phyloP scores from a whole-genome alignment of 2,329 filamentous ascomycete species.

The Periconia sp. region DNA sequence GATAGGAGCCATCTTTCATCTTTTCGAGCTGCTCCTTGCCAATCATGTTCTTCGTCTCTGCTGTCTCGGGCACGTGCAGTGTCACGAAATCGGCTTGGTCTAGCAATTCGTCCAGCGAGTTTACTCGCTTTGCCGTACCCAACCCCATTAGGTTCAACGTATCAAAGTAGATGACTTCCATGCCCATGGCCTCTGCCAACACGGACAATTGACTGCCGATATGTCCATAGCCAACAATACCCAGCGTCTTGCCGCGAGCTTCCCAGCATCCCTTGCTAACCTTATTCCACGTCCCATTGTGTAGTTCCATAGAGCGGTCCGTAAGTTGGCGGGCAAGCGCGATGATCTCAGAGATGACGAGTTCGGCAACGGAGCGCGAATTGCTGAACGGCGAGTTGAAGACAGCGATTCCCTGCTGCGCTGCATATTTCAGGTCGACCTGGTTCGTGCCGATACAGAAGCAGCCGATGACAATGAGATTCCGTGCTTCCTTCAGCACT shows the following conservation, averaged over 20 bases:
- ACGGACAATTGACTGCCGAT: conserved; percentile 97
- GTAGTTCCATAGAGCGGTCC: conserved; percentile 93
- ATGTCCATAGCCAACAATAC: conserved; percentile 95
- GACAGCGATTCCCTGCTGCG: conserved; percentile 86
- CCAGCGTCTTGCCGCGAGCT: conserved; percentile 94
- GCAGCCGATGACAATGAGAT: conserved; percentile 93
- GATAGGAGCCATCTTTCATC: conserved; percentile 92
- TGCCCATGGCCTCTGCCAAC: conserved; percentile 94
- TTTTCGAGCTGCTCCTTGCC: conserved; percentile 76
- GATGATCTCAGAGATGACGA: conserved; percentile 95
- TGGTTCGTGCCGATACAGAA: conserved; percentile 99
- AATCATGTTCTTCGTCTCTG: conserved; percentile 94
- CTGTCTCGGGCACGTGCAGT: conserved; percentile 89
- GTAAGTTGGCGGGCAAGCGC: conserved; percentile 87
- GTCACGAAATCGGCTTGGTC: conserved; percentile 88
- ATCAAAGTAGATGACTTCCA: conserved; percentile 98
- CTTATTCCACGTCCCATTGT: conserved; percentile 96
- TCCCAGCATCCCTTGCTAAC: conserved; percentile 98
- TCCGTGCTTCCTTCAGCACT: conserved; percentile 87
- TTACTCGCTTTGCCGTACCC: conserved; percentile 84
- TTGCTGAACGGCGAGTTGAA: conserved; percentile 99
- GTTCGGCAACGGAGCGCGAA: conserved; percentile 93
- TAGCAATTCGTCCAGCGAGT: conserved; percentile 77
- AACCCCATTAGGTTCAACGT: conserved; percentile 92
- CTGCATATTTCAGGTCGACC: conserved; percentile 84